Evolutionary conservation across 805 yeast genomes (phyloP), one percentile per base, ranked within the genome.

Genomic region (Spathaspora gorwiae): DNA sequence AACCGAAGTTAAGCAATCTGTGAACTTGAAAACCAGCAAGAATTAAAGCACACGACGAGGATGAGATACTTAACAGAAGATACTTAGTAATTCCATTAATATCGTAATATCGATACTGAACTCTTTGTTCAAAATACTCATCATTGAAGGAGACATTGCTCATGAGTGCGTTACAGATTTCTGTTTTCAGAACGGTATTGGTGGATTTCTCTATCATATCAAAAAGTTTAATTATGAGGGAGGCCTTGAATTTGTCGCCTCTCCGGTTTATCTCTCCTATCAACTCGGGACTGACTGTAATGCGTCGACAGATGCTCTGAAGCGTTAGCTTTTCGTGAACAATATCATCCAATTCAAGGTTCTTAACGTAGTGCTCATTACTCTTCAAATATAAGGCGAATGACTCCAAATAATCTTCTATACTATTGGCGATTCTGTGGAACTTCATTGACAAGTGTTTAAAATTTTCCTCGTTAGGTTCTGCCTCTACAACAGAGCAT

Each of bases 1-100:
- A 62, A 14, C 43, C 48, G 29, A 50, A 44, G 36, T 57, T 55
- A 9, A 61, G 52, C 13, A 53, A 42, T 36, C 49, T 56, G 40
- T 56, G 58, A 12, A 64, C 43, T n/a, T 48, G 43, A n/a, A 59
- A 52, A 7, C 62, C 67, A 42, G 57, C 47, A 12, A 43, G 13
- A 6, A 57, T 37, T 31, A 62, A 48, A 19, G 40, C 35, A 35
- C 47, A 41, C 14, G 33, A 35, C 6, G 31, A 34, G 12, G 39
- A 27, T 7, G 45, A 35, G 7, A 38, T 9, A 7, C 35, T 46
- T 19, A 54, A 36, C 9, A 47, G 48, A 2, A 50, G 9, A 8
- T 39, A 15, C 14, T 48, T 44, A 1, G 30, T 39, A 5, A 56
- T 47, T 3, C 61, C 63, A 39, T 51, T 51, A 2, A 56, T 33